These are phyloP conservation scores for Fragilaria crotonensis DNA, from an alignment of 108 stramenopile genomes.

Conservation along the genomic window DNA sequence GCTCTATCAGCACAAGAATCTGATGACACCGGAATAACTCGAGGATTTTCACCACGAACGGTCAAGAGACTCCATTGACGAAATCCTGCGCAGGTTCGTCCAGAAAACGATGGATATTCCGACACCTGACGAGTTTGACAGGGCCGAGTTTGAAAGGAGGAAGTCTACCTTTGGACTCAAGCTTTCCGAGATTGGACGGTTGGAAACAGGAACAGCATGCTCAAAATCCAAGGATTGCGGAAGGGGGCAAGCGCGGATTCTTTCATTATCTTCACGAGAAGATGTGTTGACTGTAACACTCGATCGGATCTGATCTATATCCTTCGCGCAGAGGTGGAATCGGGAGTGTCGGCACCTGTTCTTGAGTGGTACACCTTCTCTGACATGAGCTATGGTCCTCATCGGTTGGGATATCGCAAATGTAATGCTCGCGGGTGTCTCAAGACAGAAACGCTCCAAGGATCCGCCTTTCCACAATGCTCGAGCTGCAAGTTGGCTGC, in stretches of 20 bases:
- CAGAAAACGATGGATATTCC: background rate
- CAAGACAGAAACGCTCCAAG: too few relatives aligned
- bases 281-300: background rate
- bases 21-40: background rate
- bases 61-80: background rate
- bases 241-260: background rate
- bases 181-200: background rate
- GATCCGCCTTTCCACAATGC: too few relatives aligned
- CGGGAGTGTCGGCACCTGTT: background rate
- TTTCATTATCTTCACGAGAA: background rate
- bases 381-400: background rate
- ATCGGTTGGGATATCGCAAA: conserved; percentile 1
- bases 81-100: background rate
- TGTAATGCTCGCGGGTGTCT: conserved; percentile 2
- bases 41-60: conserved; percentile 2
- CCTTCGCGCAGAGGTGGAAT: background rate
- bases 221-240: background rate
- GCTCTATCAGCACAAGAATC: background rate
- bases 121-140: too few relatives aligned
- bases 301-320: background rate
- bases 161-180: background rate
- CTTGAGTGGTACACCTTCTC: background rate
- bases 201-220: background rate
- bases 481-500: too few relatives aligned
- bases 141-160: background rate